Base-by-base conservation (phyloP, 2,329 filamentous ascomycete genomes). In the Diaporthe helianthi region DNA sequence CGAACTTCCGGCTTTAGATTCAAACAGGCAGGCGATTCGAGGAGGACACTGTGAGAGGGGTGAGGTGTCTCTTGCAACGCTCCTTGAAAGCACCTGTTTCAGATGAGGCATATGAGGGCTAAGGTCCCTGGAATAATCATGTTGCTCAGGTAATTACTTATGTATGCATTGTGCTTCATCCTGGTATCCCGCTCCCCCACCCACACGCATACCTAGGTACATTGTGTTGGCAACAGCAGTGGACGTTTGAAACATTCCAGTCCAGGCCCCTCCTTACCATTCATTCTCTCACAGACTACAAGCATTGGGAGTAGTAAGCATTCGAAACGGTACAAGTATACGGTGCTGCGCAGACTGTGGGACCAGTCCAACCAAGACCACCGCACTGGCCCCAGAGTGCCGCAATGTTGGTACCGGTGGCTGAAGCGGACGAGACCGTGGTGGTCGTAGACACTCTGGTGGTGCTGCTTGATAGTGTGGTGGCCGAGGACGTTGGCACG, bases 301-400 rank as follows among this genome's bases (percentile, higher is more conserved):
- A 60, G 36, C 60, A 68, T 60, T 54, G 79, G 73, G 5, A 78
- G 68, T 47, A 83, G 67, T 47, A 83, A 69, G 13, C 72, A 78
- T 49, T 84, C 79, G 4, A 80, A 79, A 5, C 84, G 78, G 68
- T 79, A 80, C 72, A 84, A 82, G 76, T 86, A 81, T 12, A 86
- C 80, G 63, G 83, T 79, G 31, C 74, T 74, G 38, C 76, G 76
- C 4, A 78, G 76, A 69, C 84, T 1, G 71, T 72, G 80, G 5
- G 83, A 68, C 72, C 72, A 7, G 68, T 67, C 53, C 53, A 73
- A 0, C 72, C 44, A 0, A 2, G n/a, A 7, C 72, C 72, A 12
- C 72, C 72, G 22, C 70, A 71, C 61, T 73, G 71, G 3, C 26
- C 61, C 51, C 64, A 73, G 36, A 66, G 31, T 13, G 52, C 22